Base-by-base conservation (phyloP, 257 asterid genomes). In the Rhazya stricta region DNA sequence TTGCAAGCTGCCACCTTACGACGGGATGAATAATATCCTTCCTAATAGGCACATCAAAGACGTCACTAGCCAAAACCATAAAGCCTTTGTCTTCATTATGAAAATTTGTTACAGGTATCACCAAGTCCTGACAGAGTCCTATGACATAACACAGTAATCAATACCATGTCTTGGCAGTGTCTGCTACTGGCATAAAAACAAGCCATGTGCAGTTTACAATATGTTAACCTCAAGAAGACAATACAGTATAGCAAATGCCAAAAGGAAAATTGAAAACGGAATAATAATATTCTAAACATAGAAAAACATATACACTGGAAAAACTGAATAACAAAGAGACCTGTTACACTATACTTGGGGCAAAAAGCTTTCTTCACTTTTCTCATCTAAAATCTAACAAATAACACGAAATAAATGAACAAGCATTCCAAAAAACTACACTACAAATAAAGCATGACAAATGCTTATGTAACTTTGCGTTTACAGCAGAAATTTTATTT, bases 1-100 rank as follows among this genome's bases (percentile, higher is more conserved):
- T 94, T 32, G 98, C 98, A 68, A 91, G 98, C 89, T 94, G 98
- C 96, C 96, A 94, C 82, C 97, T 90, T n/a, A 92, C 97, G 57
- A 94, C 99, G 74, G 96, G 97, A 63, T 94, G 99, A 74, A 92
- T 81, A 72, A 94, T 92, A 86, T 92, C 99, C 81, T 89, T 94
- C 85, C 95, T 88, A 46, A 94, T 85, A 43, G 97, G 97, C 16
- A 91, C 96, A 79, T 91, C 96, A 81, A 94, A 94, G 50, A 94
- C 94, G 80, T 90, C 96, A 79, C 97, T 97, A 77, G 92, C 88
- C 89, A 94, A 86, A 77, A 88, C 89, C 89, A 94, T 89, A 74
- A 85, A 84, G 51, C 99, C 97, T 76, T 89, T 94, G 76, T 92
- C 96, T 74, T 92, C 97, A 83, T 85, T 79, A 72, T 83, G 81